Evolutionary conservation across 2,329 filamentous ascomycete species (phyloP).

Genomic region (Fusarium cyanostomum): DNA sequence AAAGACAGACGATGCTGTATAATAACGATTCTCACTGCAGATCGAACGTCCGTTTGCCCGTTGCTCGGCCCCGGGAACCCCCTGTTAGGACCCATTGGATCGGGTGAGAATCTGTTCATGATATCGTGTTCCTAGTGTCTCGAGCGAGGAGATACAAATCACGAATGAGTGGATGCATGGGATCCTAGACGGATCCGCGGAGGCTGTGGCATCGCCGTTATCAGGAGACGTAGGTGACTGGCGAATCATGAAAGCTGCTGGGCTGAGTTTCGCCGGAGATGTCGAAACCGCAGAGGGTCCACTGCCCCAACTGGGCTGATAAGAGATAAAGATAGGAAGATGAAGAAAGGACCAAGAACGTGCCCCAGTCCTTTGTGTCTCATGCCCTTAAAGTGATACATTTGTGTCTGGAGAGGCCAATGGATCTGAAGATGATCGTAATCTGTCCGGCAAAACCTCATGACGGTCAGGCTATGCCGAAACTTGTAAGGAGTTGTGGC

Average conservation of each 20-base stretch:
- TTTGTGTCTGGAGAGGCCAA: slow-evolving; percentile 13
- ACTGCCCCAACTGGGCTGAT: slow-evolving; percentile 26
- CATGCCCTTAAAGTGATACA: slow-evolving; percentile 7
- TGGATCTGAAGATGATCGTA: slow-evolving; percentile 3
- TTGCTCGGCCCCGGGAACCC: slow-evolving; percentile 5
- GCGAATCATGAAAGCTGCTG: slow-evolving; percentile 42
- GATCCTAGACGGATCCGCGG: slow-evolving; percentile 37
- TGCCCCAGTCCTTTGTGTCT: slow-evolving; percentile 6
- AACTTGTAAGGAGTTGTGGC: not conserved
- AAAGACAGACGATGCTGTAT: slow-evolving; percentile 12
- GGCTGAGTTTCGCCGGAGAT: slow-evolving; percentile 40
- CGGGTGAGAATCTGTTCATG: slow-evolving; percentile 24
- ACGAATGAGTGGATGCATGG: slow-evolving; percentile 31
- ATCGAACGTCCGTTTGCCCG: slow-evolving; percentile 22
- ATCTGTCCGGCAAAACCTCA: not conserved
- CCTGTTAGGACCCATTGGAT: slow-evolving; percentile 14
- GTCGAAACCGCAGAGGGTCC: slow-evolving; percentile 34
- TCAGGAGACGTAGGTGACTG: slow-evolving; percentile 27
- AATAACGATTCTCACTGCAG: slow-evolving; percentile 21
- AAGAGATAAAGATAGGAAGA: slow-evolving; percentile 28
- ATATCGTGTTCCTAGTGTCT: slow-evolving; percentile 28
- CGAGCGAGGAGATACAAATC: slow-evolving; percentile 46
- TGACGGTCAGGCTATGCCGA: slow-evolving; percentile 10
- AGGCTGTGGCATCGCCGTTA: slow-evolving; percentile 33
- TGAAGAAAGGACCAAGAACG: not conserved